Conservation (phyloP, 345 rosid species). For the Arabidopsis arenosa region DNA sequence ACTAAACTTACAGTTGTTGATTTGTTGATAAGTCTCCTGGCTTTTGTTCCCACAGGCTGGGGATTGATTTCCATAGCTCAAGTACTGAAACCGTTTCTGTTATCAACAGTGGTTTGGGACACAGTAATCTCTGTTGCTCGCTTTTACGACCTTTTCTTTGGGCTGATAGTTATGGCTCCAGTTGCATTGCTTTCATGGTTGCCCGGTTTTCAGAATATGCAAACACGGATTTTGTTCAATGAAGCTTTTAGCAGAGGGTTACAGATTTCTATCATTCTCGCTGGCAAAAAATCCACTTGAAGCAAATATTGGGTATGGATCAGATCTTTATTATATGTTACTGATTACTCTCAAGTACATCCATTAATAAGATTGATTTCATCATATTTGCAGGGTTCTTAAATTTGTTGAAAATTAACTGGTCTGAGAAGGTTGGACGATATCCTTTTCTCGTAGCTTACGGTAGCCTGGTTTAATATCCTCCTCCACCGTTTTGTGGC, state of each 20-base stretch:
- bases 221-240: conserved; percentile 82
- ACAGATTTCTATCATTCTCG: conserved; percentile 77
- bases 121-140: conserved; percentile 81
- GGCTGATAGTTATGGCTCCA: conserved; percentile 80
- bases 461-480: not conserved
- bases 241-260: conserved; percentile 95
- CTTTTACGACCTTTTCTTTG: conserved; percentile 76
- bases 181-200: conserved; percentile 91
- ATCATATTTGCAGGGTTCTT: conserved; percentile 15
- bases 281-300: conserved; percentile 71
- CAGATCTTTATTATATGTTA: conserved; percentile 8
- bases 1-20: conserved; percentile 66
- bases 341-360: not conserved
- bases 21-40: conserved; percentile 78
- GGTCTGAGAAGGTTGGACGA: conserved; percentile 3
- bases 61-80: conserved; percentile 79
- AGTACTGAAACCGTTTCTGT: conserved; percentile 72
- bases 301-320: conserved; percentile 31
- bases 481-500: not conserved
- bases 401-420: conserved; percentile 11
- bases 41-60: conserved; percentile 95
- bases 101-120: conserved; percentile 68
- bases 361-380: not conserved
- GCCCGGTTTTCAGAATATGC: conserved; percentile 96
- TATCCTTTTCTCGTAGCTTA: not conserved